These are phyloP conservation scores for Phaeosphaeria sp. DNA, from an alignment of 2,329 filamentous ascomycete genomes.

Conservation along the genomic window DNA sequence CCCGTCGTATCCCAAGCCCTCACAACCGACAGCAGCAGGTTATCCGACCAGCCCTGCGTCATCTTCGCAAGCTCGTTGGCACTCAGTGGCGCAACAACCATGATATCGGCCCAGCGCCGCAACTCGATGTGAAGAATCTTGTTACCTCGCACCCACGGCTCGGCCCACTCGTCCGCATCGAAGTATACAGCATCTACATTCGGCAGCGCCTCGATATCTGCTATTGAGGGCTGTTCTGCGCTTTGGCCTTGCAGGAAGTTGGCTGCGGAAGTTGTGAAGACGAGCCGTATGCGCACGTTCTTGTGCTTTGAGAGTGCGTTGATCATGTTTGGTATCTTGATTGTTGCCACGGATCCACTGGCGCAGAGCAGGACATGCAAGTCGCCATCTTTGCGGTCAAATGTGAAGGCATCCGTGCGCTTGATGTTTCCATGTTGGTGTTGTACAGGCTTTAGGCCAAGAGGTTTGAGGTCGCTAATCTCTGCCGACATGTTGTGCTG, in stretches of 20 bases:
- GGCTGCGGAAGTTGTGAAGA: slow-evolving; percentile 76
- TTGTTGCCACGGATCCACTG: slow-evolving; percentile 82
- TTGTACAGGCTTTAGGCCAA: slow-evolving; percentile 35
- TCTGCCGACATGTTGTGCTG: slow-evolving; percentile 28
- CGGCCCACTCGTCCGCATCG: slow-evolving; percentile 85
- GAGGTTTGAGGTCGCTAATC: slow-evolving; percentile 34
- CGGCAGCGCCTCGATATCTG: slow-evolving; percentile 64
- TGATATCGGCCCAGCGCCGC: slow-evolving; percentile 78
- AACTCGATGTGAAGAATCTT: slow-evolving; percentile 90
- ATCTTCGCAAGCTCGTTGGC: slow-evolving; percentile 90
- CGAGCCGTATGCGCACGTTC: slow-evolving; percentile 79
- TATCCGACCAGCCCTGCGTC: slow-evolving; percentile 77
- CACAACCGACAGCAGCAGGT: slow-evolving; percentile 74
- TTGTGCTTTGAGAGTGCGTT: slow-evolving; percentile 60
- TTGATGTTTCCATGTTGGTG: slow-evolving; percentile 28
- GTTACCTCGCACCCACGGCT: slow-evolving; percentile 79
- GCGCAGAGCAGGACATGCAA: slow-evolving; percentile 70
- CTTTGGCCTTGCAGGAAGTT: slow-evolving; percentile 80
- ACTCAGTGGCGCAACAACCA: slow-evolving; percentile 80
- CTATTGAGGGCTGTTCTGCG: slow-evolving; percentile 75
- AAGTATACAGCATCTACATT: slow-evolving; percentile 82
- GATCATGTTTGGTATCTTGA: slow-evolving; percentile 68
- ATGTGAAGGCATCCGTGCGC: slow-evolving; percentile 23
- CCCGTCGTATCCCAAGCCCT: slow-evolving; percentile 82
- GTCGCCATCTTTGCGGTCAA: slow-evolving; percentile 41